Conservation (phyloP, 225 moss, liverwort and hornwort genomes). For the Bryum argenteum region DNA sequence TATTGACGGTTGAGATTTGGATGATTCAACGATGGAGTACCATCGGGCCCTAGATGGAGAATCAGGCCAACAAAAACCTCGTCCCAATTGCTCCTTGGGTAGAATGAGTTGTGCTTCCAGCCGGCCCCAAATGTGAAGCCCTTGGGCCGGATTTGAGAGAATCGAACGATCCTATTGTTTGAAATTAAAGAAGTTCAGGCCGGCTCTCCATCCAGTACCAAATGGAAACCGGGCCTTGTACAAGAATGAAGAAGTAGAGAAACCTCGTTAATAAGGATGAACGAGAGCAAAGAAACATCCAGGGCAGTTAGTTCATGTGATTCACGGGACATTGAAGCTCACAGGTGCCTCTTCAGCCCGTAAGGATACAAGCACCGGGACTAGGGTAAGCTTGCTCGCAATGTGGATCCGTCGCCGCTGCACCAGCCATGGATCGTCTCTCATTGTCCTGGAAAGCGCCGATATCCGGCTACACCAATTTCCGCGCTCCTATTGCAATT, state of each 20-base stretch:
- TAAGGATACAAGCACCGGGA: not conserved
- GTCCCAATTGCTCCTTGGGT: too few relatives aligned
- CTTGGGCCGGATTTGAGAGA: too few relatives aligned
- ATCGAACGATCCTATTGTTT: too few relatives aligned
- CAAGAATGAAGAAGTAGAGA: not conserved
- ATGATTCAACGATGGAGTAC: too few relatives aligned
- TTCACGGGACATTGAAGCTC: conserved; percentile 9
- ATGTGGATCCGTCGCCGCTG: conserved; percentile 22
- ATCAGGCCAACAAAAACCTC: too few relatives aligned
- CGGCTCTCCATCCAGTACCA: too few relatives aligned
- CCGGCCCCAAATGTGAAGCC: too few relatives aligned
- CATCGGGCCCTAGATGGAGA: too few relatives aligned
- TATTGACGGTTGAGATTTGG: too few relatives aligned
- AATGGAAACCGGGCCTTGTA: too few relatives aligned
- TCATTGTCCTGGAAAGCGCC: not conserved
- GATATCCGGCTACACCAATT: not conserved
- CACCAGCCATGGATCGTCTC: conserved; percentile 18
- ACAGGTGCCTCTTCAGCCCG: conserved; percentile 34
- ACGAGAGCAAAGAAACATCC: not conserved
- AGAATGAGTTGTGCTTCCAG: too few relatives aligned
- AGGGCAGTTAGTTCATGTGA: conserved; percentile 16
- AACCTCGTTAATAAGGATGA: not conserved
- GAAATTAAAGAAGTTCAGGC: too few relatives aligned
- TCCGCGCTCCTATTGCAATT: not conserved
- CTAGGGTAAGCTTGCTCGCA: not conserved